These are phyloP conservation scores for Phytophthora sp. DNA, from an alignment of 352 stramenopile genomes.

Conservation along the genomic window DNA sequence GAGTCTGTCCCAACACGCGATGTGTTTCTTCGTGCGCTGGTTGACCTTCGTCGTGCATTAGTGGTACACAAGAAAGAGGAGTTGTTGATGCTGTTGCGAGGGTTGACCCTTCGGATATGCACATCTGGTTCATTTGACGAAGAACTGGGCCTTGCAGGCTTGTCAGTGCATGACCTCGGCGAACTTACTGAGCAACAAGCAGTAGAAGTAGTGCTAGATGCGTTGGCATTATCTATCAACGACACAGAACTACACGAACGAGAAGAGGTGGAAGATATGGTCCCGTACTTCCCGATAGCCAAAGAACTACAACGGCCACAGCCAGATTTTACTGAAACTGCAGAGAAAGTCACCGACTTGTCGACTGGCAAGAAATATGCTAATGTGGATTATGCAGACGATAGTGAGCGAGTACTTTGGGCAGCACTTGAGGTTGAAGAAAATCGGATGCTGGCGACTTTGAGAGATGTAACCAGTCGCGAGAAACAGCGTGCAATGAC, in stretches of 20 bases:
- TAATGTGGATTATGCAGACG: conserved; percentile 41
- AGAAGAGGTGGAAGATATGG: conserved; percentile 70
- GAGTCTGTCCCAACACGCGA: conserved; percentile 72
- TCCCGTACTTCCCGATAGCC: conserved; percentile 70
- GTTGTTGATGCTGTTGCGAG: conserved; percentile 45
- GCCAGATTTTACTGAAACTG: conserved; percentile 4
- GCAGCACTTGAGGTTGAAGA: conserved; percentile 85
- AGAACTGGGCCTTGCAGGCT: conserved; percentile 52
- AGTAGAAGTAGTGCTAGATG: conserved; percentile 60
- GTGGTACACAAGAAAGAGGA: conserved; percentile 55
- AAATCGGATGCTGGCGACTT: conserved; percentile 69
- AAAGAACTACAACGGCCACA: conserved; percentile 50
- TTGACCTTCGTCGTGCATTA: conserved; percentile 70
- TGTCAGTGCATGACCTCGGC: conserved; percentile 63
- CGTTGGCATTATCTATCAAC: conserved; percentile 66
- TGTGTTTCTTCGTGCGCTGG: conserved; percentile 78
- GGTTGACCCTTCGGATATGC: conserved; percentile 69
- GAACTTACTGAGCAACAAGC: conserved; percentile 63
- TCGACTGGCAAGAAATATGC: conserved; percentile 17
- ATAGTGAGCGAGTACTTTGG: conserved; percentile 63
- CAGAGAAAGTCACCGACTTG: conserved; percentile 17
- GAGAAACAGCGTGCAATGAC: conserved; percentile 44
- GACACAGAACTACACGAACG: conserved; percentile 75
- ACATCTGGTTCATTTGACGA: conserved; percentile 80
- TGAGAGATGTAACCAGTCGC: conserved; percentile 51